Evolutionary conservation across 2,329 filamentous ascomycete species (phyloP), one percentile per base, ranked within the genome.

Genomic region (Neocatenulostroma microsporum): DNA sequence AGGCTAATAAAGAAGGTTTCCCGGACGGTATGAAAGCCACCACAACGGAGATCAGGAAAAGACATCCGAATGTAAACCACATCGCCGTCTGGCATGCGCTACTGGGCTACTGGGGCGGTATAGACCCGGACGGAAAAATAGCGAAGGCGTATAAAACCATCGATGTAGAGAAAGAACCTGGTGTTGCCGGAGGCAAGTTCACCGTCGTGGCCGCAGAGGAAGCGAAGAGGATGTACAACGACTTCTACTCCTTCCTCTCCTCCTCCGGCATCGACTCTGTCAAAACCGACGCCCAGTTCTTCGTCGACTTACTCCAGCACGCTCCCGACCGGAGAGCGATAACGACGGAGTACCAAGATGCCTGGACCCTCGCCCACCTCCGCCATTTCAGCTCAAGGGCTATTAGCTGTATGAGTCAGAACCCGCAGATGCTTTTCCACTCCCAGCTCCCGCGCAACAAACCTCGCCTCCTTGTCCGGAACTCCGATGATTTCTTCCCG

Each of bases 61-160:
- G 51, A 15, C 76, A 88, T 51, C 78, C 79, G 1, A 76, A 78
- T 41, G 80, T 96, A 40, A 74, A 82, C 41, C 82, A 94, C 50
- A 74, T 96, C 34, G 85, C 84, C 9, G 89, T 96, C 1, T 98
- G 91, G 91, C 91, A 98, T 63, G 85, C 89, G 1, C 69, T 96
- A 10, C 55, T 76, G 15, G 81, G 88, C 2, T 94, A 94, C 58
- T 95, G 91, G 91, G 89, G 86, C 30, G 88, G 88, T 0, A 78
- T 98, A 9, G 76, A 84, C 1, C 79, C 83, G 0, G 62, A 75
- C 4, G 84, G 88, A 1, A 72, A 78, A 31, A 76, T 98, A 32
- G 83, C 83, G 0, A 68, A 79, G 46, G 73, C 72, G 1, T 98
- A 96, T 64, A 83, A 84, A 56, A 94, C 86, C 0, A 67, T 69